These are phyloP conservation scores for Suillus clintonianus DNA, from an alignment of 768 basidiomycete genomes.

Conservation along the genomic window DNA sequence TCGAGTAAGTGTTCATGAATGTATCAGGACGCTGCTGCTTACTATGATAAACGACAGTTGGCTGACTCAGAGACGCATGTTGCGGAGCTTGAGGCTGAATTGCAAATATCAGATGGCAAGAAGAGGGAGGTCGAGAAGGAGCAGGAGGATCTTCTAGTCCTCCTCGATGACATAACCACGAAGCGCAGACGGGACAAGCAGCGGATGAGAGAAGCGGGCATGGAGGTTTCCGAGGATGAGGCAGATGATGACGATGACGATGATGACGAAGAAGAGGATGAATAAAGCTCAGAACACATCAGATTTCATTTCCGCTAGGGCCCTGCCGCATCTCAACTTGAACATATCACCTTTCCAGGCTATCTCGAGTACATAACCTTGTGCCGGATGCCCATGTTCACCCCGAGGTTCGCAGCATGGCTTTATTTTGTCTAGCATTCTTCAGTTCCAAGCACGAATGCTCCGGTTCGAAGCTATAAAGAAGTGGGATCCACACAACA, in stretches of 20 bases:
- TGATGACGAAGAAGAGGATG: conserved; percentile 41
- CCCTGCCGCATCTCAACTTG: not conserved
- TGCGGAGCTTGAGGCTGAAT: conserved; percentile 43
- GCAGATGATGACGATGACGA: conserved; percentile 64
- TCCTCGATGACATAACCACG: conserved; percentile 86
- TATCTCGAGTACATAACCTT: not conserved
- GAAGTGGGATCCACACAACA: not conserved
- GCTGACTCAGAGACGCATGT: conserved; percentile 49
- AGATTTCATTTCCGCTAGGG: not conserved
- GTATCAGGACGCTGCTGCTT: not conserved
- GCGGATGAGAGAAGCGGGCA: conserved; percentile 66
- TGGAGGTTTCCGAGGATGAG: conserved; percentile 94
- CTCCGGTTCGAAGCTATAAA: not conserved
- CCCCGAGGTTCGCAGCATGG: not conserved
- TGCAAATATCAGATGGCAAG: conserved; percentile 60
- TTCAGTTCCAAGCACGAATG: not conserved
- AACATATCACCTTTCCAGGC: not conserved
- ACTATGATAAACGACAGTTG: conserved; percentile 33
- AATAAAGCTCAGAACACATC: not conserved
- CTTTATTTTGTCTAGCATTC: not conserved
- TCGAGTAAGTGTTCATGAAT: conserved; percentile 33
- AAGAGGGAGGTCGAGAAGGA: conserved; percentile 89
- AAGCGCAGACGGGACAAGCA: conserved; percentile 87
- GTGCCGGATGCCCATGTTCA: not conserved
- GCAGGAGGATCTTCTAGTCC: conserved; percentile 91